Evolutionary conservation across 2,329 filamentous ascomycete species (phyloP).

Genomic region (Beauveria rudraprayagi): DNA sequence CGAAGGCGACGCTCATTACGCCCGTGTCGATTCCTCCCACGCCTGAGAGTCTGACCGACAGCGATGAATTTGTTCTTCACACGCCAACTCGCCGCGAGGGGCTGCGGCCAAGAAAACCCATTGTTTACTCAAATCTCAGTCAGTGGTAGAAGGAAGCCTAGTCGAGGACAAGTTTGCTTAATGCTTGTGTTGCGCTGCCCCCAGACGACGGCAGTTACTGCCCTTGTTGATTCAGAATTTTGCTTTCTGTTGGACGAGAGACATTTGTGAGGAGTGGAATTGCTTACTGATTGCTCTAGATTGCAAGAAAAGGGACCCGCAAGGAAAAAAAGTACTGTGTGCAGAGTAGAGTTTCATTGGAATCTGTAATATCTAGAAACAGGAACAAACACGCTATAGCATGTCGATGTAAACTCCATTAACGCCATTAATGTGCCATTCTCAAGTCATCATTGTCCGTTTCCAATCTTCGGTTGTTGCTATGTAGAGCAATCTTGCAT

Average conservation of each 20-base stretch:
- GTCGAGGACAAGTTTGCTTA: not conserved
- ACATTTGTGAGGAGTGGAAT: not conserved
- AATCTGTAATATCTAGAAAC: not conserved
- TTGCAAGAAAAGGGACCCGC: not conserved
- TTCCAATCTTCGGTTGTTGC: not conserved
- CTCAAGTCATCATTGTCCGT: not conserved
- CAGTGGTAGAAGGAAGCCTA: not conserved
- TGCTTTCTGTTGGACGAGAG: not conserved
- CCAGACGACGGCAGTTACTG: not conserved
- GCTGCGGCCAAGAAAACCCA: not conserved
- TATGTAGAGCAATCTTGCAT: not conserved
- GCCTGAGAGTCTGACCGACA: not conserved
- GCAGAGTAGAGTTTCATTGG: not conserved
- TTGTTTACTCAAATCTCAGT: not conserved
- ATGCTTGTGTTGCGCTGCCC: not conserved
- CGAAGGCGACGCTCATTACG: not conserved
- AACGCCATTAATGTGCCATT: slow-evolving; percentile 1
- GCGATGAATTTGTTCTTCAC: no score
- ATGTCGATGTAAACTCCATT: not conserved
- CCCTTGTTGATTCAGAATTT: not conserved
- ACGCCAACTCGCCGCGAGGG: not conserved
- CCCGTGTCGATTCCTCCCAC: not conserved
- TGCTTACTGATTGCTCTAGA: not conserved
- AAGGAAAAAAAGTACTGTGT: not conserved
- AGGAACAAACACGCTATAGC: not conserved